phyloP scores from a whole-genome alignment of 371 early-diverging fungal genomes.

The Mucor plumbeus region DNA sequence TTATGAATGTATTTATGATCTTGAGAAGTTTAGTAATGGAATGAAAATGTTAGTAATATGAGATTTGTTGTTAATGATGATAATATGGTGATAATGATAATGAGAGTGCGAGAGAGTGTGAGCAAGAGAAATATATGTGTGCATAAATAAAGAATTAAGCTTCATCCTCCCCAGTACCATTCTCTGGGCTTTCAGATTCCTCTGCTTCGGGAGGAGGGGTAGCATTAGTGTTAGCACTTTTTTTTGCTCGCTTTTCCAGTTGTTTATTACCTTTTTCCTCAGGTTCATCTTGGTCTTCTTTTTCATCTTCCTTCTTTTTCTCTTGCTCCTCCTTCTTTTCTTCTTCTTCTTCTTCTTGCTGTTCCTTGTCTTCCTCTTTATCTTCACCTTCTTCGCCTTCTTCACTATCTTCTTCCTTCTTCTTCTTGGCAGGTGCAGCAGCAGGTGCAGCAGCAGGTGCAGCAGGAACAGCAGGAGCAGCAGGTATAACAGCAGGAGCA shows the following conservation, averaged over 20 bases:
- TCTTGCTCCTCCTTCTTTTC: slow-evolving; percentile 13
- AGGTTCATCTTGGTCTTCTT: slow-evolving; percentile 14
- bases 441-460: not conserved
- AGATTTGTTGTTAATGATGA: not conserved
- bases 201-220: slow-evolving; percentile 12
- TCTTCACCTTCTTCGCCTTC: slow-evolving; percentile 14
- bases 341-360: slow-evolving; percentile 5
- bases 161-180: slow-evolving; percentile 8
- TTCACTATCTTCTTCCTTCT: slow-evolving; percentile 8
- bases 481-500: not conserved
- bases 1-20: too few species aligned
- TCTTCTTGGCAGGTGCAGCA: slow-evolving; percentile 3
- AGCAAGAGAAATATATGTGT: not conserved
- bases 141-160: slow-evolving; percentile 6
- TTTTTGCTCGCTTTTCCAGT: slow-evolving; percentile 13
- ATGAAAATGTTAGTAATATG: not conserved
- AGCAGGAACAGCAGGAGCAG: not conserved
- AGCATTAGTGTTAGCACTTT: slow-evolving; percentile 10
- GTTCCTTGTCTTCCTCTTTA: slow-evolving; percentile 13
- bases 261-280: slow-evolving; percentile 21
- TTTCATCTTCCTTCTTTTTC: slow-evolving; percentile 9
- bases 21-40: not conserved
- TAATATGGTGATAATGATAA: not conserved
- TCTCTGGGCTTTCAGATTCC: slow-evolving; percentile 7
- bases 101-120: not conserved